Evolutionary conservation across 1,139 yeast genomes (phyloP).

Genomic region (Kodamaea fungicola): DNA sequence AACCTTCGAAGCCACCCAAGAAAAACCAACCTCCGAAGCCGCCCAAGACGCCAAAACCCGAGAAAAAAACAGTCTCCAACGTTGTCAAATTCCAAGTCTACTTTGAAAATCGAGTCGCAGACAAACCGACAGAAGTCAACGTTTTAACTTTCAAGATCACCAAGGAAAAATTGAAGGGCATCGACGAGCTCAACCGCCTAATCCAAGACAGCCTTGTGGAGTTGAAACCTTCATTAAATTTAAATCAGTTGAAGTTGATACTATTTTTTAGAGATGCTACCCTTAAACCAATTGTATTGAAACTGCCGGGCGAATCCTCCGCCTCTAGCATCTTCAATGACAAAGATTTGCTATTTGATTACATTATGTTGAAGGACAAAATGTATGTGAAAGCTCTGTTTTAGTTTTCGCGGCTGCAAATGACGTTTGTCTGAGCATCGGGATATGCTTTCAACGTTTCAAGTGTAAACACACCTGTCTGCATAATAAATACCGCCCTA

Average conservation of each 20-base stretch:
- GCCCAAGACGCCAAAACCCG: too few relatives aligned
- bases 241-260: conserved; percentile 17
- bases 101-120: not conserved
- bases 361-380: conserved; percentile 24
- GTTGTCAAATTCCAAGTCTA: not conserved
- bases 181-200: conserved; percentile 26
- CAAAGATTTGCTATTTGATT: conserved; percentile 24
- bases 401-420: not conserved
- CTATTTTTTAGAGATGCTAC: conserved; percentile 23
- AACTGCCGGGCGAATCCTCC: conserved; percentile 11
- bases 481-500: not conserved
- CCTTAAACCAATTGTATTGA: conserved; percentile 25
- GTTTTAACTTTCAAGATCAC: conserved; percentile 21
- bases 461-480: not conserved
- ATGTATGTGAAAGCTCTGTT: conserved; percentile 22
- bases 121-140: conserved; percentile 9
- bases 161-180: conserved; percentile 23
- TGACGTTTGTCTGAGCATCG: too few relatives aligned
- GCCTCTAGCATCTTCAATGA: conserved; percentile 7
- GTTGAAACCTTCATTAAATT: conserved; percentile 13
- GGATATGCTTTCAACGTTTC: not conserved
- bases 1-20: too few relatives aligned
- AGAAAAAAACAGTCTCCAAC: not conserved
- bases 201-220: conserved; percentile 20
- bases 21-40: too few relatives aligned